Conservation (phyloP, 495 filamentous ascomycete genomes). For the Lophiostoma macrostomum region DNA sequence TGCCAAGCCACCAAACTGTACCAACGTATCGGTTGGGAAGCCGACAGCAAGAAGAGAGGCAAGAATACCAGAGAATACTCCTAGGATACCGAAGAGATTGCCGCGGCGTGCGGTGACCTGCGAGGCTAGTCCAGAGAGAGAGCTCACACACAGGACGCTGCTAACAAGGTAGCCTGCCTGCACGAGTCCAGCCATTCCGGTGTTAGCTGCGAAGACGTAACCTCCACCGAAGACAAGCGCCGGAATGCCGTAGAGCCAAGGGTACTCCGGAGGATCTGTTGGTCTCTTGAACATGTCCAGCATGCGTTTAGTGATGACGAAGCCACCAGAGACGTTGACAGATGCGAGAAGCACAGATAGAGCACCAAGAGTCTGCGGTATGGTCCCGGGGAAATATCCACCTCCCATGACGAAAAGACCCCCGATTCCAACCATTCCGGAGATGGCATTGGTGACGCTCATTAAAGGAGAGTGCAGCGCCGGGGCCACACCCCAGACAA, state of each 20-base stretch:
- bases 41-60: conserved; percentile 75
- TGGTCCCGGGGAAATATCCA: conserved; percentile 65
- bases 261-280: conserved; percentile 77
- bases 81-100: conserved; percentile 76
- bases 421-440: conserved; percentile 74
- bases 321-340: conserved; percentile 77
- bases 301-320: conserved; percentile 84
- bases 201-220: conserved; percentile 69
- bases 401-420: conserved; percentile 80
- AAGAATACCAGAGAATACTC: conserved; percentile 72
- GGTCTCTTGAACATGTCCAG: conserved; percentile 82
- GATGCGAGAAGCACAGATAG: conserved; percentile 74
- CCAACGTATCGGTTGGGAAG: conserved; percentile 66
- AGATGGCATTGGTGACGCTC: conserved; percentile 85
- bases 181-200: conserved; percentile 73
- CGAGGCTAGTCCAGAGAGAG: conserved; percentile 68
- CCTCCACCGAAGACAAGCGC: conserved; percentile 71
- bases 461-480: conserved; percentile 79
- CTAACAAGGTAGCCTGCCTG: conserved; percentile 79
- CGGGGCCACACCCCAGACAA: conserved; percentile 74
- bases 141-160: conserved; percentile 70
- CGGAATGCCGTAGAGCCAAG: conserved; percentile 76
- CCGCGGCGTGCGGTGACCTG: conserved; percentile 75
- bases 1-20: conserved; percentile 71
- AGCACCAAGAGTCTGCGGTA: conserved; percentile 75